Percentiles rank a stretch among this genome's conserved stretches.
Evolutionary conservation across 2,329 filamentous ascomycete genomes (phyloP).

Genomic region (Tothia fuscella): DNA sequence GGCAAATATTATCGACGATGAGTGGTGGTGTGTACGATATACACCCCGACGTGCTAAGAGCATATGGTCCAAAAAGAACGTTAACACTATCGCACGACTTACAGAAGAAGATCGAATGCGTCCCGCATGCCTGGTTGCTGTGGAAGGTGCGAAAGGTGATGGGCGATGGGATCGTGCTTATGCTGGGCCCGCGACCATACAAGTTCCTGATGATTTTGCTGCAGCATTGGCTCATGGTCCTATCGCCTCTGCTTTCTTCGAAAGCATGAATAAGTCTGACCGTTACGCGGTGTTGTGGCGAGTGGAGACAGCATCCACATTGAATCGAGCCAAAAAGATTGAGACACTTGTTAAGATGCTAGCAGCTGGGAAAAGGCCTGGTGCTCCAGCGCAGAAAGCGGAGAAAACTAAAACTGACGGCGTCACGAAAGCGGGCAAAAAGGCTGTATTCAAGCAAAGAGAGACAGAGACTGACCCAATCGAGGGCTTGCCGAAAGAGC

Average conservation of each 20-base stretch:
- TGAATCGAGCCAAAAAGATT: constrained; percentile 13
- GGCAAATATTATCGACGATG: constrained; percentile 32
- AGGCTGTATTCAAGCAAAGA: no score
- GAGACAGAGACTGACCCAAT: no score
- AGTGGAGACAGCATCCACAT: constrained; percentile 30
- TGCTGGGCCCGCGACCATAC: constrained; percentile 35
- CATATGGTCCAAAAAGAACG: constrained; percentile 50
- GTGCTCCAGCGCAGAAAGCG: neutral
- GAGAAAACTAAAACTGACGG: neutral
- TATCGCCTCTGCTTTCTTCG: constrained; percentile 29
- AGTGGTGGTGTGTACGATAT: constrained; percentile 44
- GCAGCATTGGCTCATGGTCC: constrained; percentile 28
- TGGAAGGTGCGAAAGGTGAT: constrained; percentile 44
- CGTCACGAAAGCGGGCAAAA: no score
- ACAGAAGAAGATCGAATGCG: constrained; percentile 37
- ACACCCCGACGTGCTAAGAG: constrained; percentile 44
- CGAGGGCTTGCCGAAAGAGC: no score
- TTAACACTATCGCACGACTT: constrained; percentile 37
- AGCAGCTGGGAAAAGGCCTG: neutral
- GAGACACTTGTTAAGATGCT: neutral
- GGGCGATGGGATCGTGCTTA: constrained; percentile 50
- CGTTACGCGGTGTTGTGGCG: constrained; percentile 36
- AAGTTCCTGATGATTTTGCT: constrained; percentile 39
- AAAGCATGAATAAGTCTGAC: constrained; percentile 32
- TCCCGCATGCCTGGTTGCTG: constrained; percentile 34